phyloP scores from a whole-genome alignment of 257 asterid genomes.

The Solanum etuberosum region DNA sequence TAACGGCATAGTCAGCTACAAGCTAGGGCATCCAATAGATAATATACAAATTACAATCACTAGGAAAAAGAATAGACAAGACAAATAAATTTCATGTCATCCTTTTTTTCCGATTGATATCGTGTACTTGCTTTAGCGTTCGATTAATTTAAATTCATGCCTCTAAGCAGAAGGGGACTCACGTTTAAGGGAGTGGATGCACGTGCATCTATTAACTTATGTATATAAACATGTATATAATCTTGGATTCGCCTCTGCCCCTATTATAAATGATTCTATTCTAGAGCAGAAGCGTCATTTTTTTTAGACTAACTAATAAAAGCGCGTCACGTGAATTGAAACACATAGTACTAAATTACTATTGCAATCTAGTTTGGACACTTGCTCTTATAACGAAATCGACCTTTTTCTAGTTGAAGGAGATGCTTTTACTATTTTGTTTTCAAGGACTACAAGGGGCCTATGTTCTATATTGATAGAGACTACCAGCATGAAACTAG shows the following conservation, averaged over 20 bases:
- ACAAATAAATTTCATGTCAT: not conserved
- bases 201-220: not conserved
- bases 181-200: not conserved
- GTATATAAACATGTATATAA: no score
- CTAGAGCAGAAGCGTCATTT: rapidly evolving
- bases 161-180: rapidly evolving
- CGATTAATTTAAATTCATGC: not conserved
- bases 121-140: not conserved
- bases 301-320: no score
- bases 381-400: not conserved
- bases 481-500: not conserved
- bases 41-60: not conserved
- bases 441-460: not conserved
- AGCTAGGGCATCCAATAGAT: not conserved
- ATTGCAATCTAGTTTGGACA: not conserved
- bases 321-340: not conserved
- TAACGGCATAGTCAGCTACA: not conserved
- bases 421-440: not conserved
- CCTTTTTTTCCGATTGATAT: not conserved
- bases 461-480: not conserved
- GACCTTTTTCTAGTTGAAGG: not conserved
- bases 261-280: not conserved
- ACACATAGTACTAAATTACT: no score
- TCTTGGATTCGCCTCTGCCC: not conserved
- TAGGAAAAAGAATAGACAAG: not conserved